Evolutionary conservation across 1,284 basidiomycete genomes (phyloP).

Genomic region (Ceratobasidium sp.): DNA sequence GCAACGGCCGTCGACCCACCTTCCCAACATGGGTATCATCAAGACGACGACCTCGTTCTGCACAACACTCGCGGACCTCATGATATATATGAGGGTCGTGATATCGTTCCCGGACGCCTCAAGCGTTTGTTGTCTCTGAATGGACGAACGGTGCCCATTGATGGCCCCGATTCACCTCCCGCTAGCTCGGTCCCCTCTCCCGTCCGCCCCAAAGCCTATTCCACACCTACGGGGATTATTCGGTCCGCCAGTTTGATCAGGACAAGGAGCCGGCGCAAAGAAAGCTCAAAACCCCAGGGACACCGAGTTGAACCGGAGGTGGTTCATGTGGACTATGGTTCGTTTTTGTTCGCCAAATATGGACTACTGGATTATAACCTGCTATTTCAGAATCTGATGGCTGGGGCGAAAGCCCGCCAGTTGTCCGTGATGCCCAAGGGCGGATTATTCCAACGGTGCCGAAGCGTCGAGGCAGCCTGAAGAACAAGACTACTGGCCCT

Average conservation of each 20-base stretch:
- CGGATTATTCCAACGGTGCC: slow-evolving; percentile 29
- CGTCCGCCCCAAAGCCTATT: slow-evolving; percentile 10
- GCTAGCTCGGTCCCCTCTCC: slow-evolving; percentile 8
- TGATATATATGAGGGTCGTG: slow-evolving; percentile 20
- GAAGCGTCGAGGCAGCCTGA: slow-evolving; percentile 34
- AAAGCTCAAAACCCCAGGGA: slow-evolving; percentile 24
- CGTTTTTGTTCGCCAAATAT: slow-evolving; percentile 16
- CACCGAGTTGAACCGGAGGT: slow-evolving; percentile 36
- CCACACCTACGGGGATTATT: slow-evolving; percentile 35
- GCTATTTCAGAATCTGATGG: slow-evolving; percentile 33
- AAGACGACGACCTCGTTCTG: slow-evolving; percentile 17
- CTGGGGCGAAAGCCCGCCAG: slow-evolving; percentile 39
- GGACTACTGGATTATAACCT: slow-evolving; percentile 4
- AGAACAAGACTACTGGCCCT: slow-evolving; percentile 24
- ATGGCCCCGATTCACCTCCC: slow-evolving; percentile 7
- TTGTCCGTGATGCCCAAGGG: slow-evolving; percentile 37
- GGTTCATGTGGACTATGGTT: slow-evolving; percentile 40
- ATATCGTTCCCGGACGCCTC: slow-evolving; percentile 28
- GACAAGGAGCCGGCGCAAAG: slow-evolving; percentile 39
- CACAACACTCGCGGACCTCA: slow-evolving; percentile 25
- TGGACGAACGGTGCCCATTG: slow-evolving; percentile 25
- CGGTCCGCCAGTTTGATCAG: slow-evolving; percentile 41
- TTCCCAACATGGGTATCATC: background rate
- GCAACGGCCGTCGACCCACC: slow-evolving; percentile 25
- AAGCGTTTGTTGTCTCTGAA: slow-evolving; percentile 40